Evolutionary conservation across 2,329 filamentous ascomycete genomes (phyloP), one percentile per base, ranked within the genome.

Genomic region (Periconia digitata): DNA sequence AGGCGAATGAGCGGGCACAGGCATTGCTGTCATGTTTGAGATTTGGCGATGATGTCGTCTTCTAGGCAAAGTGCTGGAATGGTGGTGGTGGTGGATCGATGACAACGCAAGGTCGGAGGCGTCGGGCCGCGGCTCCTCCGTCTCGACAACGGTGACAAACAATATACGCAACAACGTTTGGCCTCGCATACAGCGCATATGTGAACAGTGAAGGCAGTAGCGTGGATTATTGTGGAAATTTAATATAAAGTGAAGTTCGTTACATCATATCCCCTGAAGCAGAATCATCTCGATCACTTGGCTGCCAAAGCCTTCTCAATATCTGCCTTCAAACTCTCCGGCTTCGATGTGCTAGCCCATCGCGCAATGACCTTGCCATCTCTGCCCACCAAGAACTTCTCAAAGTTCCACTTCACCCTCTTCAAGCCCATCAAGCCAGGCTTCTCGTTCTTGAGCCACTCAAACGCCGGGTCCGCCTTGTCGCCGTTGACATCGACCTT

Each of bases 391-490:
- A 99, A 77, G 76, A 96, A 99, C 83, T 99, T 99, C 75, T 99
- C 94, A 78, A 97, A 99, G 77, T 99, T 99, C 94, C 94, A 99
- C 87, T 97, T 96, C 64, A 99, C 80, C 54, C 86, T 76, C 85
- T 95, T 92, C 67, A 97, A 72, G 17, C 94, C 94, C 76, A 97
- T 76, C 47, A 96, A 66, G 18, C 94, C 92, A 1, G 92, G 82
- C 79, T 90, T 87, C 72, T 81, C 75, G 49, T 72, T 73, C 78
- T 86, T 86, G 73, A 86, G 70, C 81, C 81, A 99, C 69, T 88
- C 81, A 72, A 81, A 97, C 32, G 96, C 74, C 1, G 92, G 91
- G 62, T 85, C 84, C 40, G 91, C 87, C 23, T 84, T 79, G 62
- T 87, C 84, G 64, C 94, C 94, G 72, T 99, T 99, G 49, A 70